Conservation (phyloP, 345 rosid species). For the Leavenworthia alabamica region DNA sequence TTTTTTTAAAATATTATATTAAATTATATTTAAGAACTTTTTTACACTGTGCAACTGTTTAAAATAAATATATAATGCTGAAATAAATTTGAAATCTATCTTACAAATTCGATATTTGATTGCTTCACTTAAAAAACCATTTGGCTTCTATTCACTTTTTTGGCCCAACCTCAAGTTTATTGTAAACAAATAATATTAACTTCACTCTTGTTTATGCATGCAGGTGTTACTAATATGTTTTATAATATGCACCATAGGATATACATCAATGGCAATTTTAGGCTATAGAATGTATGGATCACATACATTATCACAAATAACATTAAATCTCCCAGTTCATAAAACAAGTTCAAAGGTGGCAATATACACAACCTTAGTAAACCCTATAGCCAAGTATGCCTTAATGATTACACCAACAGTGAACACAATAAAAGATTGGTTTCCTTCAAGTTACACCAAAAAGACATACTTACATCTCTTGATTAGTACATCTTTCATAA, state of each 20-base stretch:
- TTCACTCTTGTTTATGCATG: not conserved
- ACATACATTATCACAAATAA: conserved; percentile 33
- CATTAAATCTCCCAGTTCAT: conserved; percentile 33
- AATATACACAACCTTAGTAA: conserved; percentile 35
- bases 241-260: conserved; percentile 31
- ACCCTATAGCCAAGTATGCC: conserved; percentile 42
- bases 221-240: conserved; percentile 42
- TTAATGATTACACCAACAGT: conserved; percentile 35
- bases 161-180: not conserved
- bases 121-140: no score
- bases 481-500: conserved; percentile 28
- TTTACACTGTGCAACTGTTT: no score
- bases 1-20: no score
- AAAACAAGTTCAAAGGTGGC: conserved; percentile 42
- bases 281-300: conserved; percentile 42
- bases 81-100: no score
- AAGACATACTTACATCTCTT: conserved; percentile 24
- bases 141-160: not conserved
- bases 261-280: conserved; percentile 36
- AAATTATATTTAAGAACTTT: no score
- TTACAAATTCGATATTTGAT: no score
- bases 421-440: conserved; percentile 22
- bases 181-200: not conserved
- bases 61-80: no score
- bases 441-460: conserved; percentile 24